Percentiles rank a stretch among this genome's conserved stretches.
Evolutionary conservation across 75 land plant genomes (phyloP).

Genomic region (Pinus taeda): DNA sequence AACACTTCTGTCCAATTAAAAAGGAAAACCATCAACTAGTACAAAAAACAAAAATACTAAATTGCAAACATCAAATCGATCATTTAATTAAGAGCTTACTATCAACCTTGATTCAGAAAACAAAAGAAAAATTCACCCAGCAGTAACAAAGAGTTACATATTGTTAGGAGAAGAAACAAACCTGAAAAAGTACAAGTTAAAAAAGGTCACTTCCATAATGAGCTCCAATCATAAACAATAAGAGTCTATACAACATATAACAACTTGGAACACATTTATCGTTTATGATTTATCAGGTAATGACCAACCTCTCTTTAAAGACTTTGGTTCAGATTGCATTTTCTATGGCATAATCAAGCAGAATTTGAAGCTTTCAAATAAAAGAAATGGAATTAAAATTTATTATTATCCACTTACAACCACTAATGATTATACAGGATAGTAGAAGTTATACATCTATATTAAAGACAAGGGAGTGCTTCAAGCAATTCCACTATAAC

Average conservation of each 20-base stretch:
- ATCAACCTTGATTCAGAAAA: not conserved
- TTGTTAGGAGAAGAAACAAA: not conserved
- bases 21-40: conserved; percentile 1
- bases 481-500: too few relatives aligned
- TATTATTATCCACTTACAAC: too few relatives aligned
- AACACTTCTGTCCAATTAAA: not conserved
- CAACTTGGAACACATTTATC: not conserved
- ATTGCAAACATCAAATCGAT: not conserved
- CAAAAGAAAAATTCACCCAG: not conserved
- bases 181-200: not conserved
- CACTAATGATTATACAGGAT: too few relatives aligned
- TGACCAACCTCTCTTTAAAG: not conserved
- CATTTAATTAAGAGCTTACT: not conserved
- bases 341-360: not conserved
- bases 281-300: not conserved
- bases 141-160: conserved; percentile 1
- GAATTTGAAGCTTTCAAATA: not conserved
- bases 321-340: not conserved
- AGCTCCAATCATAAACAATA: not conserved
- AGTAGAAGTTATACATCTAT: too few relatives aligned
- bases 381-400: too few relatives aligned
- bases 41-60: not conserved
- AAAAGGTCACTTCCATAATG: not conserved
- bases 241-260: not conserved
- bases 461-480: too few relatives aligned